Percentiles rank a stretch among this genome's conserved stretches.
Evolutionary conservation across 495 filamentous ascomycete genomes (phyloP).

Genomic region (Evansstolkia leycettana): DNA sequence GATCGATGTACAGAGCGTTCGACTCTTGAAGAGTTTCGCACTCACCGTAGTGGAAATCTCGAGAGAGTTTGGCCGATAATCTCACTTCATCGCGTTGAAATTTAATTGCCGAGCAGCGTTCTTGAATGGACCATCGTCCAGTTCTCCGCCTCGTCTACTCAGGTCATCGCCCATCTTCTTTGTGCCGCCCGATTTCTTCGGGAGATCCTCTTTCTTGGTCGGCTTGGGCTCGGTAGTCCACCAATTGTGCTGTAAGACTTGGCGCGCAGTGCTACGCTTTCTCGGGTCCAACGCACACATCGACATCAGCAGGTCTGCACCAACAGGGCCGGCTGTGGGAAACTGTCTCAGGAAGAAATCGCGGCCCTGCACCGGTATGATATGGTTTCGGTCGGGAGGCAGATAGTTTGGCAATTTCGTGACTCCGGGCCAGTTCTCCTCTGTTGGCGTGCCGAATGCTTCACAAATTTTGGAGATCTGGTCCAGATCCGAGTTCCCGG

Average conservation of each 20-base stretch:
- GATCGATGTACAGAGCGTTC: no score
- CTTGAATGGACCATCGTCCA: slow-evolving; percentile 49
- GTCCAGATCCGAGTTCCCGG: slow-evolving; percentile 69
- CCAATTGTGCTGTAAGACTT: slow-evolving; percentile 74
- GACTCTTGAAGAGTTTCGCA: no score
- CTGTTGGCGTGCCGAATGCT: slow-evolving; percentile 79
- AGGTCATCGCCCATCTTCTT: slow-evolving; percentile 77
- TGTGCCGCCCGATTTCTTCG: slow-evolving; percentile 50
- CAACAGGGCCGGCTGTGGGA: slow-evolving; percentile 61
- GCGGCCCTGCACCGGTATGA: slow-evolving; percentile 48
- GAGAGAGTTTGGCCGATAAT: slow-evolving; percentile 4
- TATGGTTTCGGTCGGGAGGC: slow-evolving; percentile 35
- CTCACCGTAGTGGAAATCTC: neutral
- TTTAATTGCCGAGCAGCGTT: slow-evolving; percentile 83
- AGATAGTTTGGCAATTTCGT: slow-evolving; percentile 67
- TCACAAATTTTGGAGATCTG: slow-evolving; percentile 71
- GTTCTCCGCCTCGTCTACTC: slow-evolving; percentile 63
- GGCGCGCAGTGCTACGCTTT: slow-evolving; percentile 60
- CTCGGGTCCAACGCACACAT: slow-evolving; percentile 80
- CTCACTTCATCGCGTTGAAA: slow-evolving; percentile 35
- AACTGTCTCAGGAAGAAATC: slow-evolving; percentile 63
- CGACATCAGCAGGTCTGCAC: slow-evolving; percentile 74
- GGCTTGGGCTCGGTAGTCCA: slow-evolving; percentile 77
- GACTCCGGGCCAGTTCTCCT: slow-evolving; percentile 93
- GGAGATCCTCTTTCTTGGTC: slow-evolving; percentile 72